Conservation (phyloP, 192 early-diverging fungal genomes). For the Umbelopsis sp. region DNA sequence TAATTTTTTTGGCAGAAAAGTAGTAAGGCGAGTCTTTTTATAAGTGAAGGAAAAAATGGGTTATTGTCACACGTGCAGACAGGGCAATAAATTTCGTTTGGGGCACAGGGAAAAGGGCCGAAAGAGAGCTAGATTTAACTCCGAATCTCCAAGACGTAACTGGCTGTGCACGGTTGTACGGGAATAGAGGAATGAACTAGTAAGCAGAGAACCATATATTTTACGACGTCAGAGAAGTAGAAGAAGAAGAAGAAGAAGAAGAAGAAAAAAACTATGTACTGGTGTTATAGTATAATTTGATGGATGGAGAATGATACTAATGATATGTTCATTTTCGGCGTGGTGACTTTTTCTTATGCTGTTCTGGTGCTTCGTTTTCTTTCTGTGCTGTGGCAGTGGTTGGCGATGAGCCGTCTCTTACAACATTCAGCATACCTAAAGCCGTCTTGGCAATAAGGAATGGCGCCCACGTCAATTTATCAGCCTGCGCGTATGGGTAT, state of each 20-base stretch:
- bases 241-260: too few relatives aligned
- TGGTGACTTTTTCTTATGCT: background rate
- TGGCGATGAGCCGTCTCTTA: constrained; percentile 3
- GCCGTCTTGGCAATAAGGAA: constrained; percentile 44
- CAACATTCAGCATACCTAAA: constrained; percentile 2
- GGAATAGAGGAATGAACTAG: background rate
- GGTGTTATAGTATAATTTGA: background rate
- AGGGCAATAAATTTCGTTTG: constrained; percentile 10
- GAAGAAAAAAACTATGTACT: background rate
- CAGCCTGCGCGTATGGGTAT: constrained; percentile 53
- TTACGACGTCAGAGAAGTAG: background rate
- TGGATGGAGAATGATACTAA: background rate
- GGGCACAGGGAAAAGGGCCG: background rate
- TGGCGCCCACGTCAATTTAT: constrained; percentile 71
- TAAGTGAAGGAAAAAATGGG: background rate
- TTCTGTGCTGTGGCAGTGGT: constrained; percentile 8
- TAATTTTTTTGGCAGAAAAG: background rate
- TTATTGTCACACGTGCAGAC: background rate
- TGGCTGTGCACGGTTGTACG: constrained; percentile 6
- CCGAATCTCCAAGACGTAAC: background rate
- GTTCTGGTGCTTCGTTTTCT: constrained; percentile 6
- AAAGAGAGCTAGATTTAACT: background rate
- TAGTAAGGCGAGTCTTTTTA: background rate
- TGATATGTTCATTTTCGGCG: background rate
- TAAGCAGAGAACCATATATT: too few relatives aligned